A percentile compares a stretch with the other conserved stretches of the same genome.
These are phyloP conservation scores for Stagonosporopsis tanaceti DNA, from an alignment of 2,329 filamentous ascomycete genomes.

Conservation along the genomic window DNA sequence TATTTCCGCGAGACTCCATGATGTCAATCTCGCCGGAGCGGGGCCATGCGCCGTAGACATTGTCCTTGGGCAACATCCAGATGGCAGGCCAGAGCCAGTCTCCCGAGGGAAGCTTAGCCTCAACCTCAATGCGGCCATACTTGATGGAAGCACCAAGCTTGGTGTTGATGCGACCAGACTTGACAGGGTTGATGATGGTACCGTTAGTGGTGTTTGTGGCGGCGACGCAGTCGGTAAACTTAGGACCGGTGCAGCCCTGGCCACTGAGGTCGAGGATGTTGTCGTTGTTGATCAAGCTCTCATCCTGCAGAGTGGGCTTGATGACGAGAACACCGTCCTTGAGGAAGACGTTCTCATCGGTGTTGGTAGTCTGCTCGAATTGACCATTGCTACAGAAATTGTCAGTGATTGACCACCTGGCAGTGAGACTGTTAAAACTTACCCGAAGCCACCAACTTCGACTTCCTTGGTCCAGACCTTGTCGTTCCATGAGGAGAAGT, in stretches of 20 bases:
- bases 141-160: constrained; percentile 74
- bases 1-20: constrained; percentile 81
- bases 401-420: constrained; percentile 22
- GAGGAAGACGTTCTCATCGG: constrained; percentile 77
- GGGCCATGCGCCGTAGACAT: constrained; percentile 80
- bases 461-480: constrained; percentile 78
- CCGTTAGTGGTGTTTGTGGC: constrained; percentile 79
- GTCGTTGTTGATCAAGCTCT: constrained; percentile 69
- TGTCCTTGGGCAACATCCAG: constrained; percentile 81
- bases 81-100: constrained; percentile 95
- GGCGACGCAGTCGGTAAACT: constrained; percentile 69
- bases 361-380: constrained; percentile 78
- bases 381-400: constrained; percentile 73
- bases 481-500: constrained; percentile 66
- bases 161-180: constrained; percentile 80
- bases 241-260: constrained; percentile 72
- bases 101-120: constrained; percentile 75
- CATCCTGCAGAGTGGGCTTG: constrained; percentile 79
- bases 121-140: constrained; percentile 83
- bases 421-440: constrained; percentile 46
- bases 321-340: constrained; percentile 74
- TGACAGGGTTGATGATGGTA: constrained; percentile 78
- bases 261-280: constrained; percentile 72
- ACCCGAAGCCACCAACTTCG: constrained; percentile 79
- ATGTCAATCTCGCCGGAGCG: constrained; percentile 85